phyloP scores from a whole-genome alignment of 257 asterid genomes.

The Fraxinus anomala region DNA sequence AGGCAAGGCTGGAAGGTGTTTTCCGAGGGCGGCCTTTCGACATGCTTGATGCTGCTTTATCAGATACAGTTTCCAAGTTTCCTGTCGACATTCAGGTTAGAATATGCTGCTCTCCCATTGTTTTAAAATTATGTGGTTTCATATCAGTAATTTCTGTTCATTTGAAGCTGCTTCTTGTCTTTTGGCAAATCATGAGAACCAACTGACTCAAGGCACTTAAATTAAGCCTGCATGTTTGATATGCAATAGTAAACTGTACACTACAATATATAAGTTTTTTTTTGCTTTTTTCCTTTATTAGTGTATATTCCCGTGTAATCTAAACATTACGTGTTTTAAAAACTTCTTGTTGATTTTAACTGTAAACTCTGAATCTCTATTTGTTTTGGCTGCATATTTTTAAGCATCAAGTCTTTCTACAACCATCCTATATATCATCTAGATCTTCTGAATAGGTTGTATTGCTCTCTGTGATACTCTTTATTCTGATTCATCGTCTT shows the following conservation, averaged over 20 bases:
- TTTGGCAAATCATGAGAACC: too few relatives aligned
- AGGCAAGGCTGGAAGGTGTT: conserved; percentile 83
- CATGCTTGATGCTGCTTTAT: conserved; percentile 98
- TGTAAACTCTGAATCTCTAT: not conserved
- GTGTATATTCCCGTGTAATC: too few relatives aligned
- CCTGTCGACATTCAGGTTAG: conserved; percentile 95
- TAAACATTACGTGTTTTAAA: too few relatives aligned
- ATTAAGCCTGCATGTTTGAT: too few relatives aligned
- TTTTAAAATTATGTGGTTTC: not conserved
- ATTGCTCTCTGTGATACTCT: not conserved
- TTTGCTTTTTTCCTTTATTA: not conserved
- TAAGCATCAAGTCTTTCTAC: not conserved
- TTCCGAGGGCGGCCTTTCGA: conserved; percentile 87
- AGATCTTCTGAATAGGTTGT: too few relatives aligned
- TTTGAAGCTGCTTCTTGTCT: not conserved
- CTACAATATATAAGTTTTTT: too few relatives aligned
- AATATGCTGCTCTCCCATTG: not conserved
- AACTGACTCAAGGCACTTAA: too few relatives aligned
- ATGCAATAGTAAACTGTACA: too few relatives aligned
- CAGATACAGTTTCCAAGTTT: conserved; percentile 75
- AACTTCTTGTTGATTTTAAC: not conserved
- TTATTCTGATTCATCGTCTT: not conserved
- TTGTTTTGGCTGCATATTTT: too few relatives aligned
- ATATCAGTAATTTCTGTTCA: not conserved
- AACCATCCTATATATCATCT: too few relatives aligned